Evolutionary conservation across 768 basidiomycete species (phyloP).

Genomic region (Russula virescens): DNA sequence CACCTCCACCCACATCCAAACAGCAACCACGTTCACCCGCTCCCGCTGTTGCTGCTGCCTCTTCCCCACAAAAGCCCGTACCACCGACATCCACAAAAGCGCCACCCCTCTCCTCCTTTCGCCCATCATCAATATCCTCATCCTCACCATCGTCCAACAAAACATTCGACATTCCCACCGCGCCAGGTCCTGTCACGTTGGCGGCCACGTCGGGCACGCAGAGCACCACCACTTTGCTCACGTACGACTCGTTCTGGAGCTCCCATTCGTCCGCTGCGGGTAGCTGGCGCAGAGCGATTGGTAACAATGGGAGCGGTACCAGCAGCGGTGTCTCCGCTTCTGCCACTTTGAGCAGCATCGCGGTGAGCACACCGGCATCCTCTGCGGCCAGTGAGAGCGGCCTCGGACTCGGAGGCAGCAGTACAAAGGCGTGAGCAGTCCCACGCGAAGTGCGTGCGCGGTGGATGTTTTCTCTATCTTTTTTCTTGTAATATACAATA

Average conservation of each 20-base stretch:
- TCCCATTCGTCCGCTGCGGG: conserved; percentile 16
- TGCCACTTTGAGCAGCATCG: not conserved
- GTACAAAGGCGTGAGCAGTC: not conserved
- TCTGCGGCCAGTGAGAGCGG: not conserved
- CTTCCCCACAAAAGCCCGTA: not conserved
- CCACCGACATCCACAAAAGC: not conserved
- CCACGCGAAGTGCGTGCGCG: not conserved
- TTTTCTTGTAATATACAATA: not conserved
- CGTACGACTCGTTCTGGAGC: conserved; percentile 26
- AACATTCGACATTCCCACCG: conserved; percentile 24
- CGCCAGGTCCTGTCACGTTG: conserved; percentile 2
- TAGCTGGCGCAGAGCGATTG: conserved; percentile 18
- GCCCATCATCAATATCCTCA: not conserved
- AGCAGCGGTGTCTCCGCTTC: not conserved
- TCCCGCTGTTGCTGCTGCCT: not conserved
- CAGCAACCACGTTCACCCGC: not conserved
- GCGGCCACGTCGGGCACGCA: not conserved
- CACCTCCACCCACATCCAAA: not conserved
- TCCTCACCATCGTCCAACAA: not conserved
- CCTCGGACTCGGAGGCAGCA: not conserved
- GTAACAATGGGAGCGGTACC: not conserved
- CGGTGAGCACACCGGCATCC: not conserved
- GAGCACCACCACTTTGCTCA: conserved; percentile 13
- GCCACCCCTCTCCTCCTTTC: not conserved
- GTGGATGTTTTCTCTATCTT: not conserved